Evolutionary conservation across 2,329 filamentous ascomycete genomes (phyloP).

Genomic region (Camptophora hylomeconis): DNA sequence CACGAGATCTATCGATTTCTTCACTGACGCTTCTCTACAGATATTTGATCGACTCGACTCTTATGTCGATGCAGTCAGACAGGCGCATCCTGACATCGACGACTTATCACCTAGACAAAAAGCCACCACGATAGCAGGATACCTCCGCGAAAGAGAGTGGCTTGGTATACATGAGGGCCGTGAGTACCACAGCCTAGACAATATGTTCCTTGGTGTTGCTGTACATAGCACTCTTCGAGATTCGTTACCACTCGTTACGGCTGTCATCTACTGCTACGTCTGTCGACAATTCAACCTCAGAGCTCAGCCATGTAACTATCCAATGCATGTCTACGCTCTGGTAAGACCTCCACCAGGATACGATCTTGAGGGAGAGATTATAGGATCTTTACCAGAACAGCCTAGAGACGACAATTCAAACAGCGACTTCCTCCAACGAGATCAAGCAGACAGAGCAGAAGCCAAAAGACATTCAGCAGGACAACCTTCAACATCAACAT

Average conservation of each 20-base stretch:
- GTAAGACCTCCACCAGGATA: slow-evolving; percentile 45
- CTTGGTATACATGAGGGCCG: slow-evolving; percentile 54
- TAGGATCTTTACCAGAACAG: too few species aligned
- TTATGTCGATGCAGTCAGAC: slow-evolving; percentile 45
- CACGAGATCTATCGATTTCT: slow-evolving; percentile 5
- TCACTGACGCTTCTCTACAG: slow-evolving; percentile 25
- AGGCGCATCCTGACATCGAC: slow-evolving; percentile 39
- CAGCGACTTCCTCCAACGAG: slow-evolving; percentile 21
- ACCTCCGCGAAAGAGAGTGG: slow-evolving; percentile 55
- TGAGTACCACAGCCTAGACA: slow-evolving; percentile 67
- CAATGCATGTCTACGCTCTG: slow-evolving; percentile 73
- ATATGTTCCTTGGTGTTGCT: slow-evolving; percentile 77
- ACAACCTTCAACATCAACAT: slow-evolving; percentile 9
- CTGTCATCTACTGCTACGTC: slow-evolving; percentile 72
- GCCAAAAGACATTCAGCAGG: background rate
- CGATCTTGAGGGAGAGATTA: too few species aligned
- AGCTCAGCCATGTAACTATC: slow-evolving; percentile 68
- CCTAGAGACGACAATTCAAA: too few species aligned
- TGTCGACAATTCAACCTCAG: slow-evolving; percentile 62
- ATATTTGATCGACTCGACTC: slow-evolving; percentile 52
- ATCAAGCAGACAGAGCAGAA: slow-evolving; percentile 14
- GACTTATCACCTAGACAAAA: slow-evolving; percentile 50
- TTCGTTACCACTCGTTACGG: slow-evolving; percentile 74
- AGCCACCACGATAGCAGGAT: slow-evolving; percentile 55
- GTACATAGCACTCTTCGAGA: slow-evolving; percentile 60